These are phyloP conservation scores for Colletotrichum sp. DNA, from an alignment of 2,329 filamentous ascomycete genomes.

Conservation along the genomic window DNA sequence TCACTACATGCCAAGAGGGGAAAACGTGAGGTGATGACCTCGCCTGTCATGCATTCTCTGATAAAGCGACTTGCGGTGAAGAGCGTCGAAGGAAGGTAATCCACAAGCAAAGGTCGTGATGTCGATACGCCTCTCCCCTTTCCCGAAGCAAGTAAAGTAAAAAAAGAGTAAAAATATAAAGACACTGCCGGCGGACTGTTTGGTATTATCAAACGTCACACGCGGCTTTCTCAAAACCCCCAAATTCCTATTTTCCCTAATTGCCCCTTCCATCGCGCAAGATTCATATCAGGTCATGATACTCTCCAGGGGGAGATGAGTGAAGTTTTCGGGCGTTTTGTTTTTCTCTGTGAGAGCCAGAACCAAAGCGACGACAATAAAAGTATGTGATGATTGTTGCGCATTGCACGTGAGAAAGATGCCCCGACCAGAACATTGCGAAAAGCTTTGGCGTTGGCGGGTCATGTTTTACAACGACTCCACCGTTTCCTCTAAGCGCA, in stretches of 20 bases:
- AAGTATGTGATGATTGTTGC: neutral
- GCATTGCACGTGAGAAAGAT: slow-evolving; percentile 2
- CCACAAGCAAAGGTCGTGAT: slow-evolving; percentile 19
- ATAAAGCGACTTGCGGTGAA: slow-evolving; percentile 18
- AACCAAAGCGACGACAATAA: slow-evolving; percentile 16
- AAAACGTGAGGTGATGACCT: neutral
- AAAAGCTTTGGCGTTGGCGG: slow-evolving; percentile 13
- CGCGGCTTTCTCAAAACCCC: slow-evolving; percentile 14
- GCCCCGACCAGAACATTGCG: slow-evolving; percentile 15
- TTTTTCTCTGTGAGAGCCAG: slow-evolving; percentile 9
- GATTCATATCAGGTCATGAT: slow-evolving; percentile 23
- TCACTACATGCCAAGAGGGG: neutral
- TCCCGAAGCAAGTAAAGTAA: slow-evolving; percentile 1
- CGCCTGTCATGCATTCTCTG: slow-evolving; percentile 21
- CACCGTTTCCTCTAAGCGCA: slow-evolving; percentile 36
- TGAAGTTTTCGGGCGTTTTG: slow-evolving; percentile 21
- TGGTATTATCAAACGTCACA: neutral
- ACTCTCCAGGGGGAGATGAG: slow-evolving; percentile 22
- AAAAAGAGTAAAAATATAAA: slow-evolving; percentile 7
- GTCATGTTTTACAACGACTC: slow-evolving; percentile 15
- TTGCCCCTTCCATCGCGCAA: slow-evolving; percentile 20
- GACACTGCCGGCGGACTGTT: slow-evolving; percentile 2
- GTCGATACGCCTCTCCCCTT: slow-evolving; percentile 12
- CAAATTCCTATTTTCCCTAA: slow-evolving; percentile 13
- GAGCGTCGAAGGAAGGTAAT: slow-evolving; percentile 20